Evolutionary conservation across 2,329 filamentous ascomycete species (phyloP), one percentile per base, ranked within the genome.

Genomic region (Trichoderma gracile): DNA sequence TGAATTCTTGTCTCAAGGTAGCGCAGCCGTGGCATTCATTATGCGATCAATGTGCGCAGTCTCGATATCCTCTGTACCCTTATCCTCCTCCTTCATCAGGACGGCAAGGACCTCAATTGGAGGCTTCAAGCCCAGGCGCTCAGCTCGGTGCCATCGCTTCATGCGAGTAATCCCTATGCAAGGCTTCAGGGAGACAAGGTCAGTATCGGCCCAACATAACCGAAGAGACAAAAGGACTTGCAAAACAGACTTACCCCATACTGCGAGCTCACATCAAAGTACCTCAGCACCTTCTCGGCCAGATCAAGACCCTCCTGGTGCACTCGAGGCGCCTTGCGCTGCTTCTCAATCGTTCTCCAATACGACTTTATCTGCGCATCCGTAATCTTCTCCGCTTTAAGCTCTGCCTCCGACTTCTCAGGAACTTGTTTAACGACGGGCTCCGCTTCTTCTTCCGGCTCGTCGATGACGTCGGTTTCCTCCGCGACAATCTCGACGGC

Each of bases 91-190:
- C 72, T 87, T 89, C 62, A 96, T 71, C 53, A 98, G 78, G 17
- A 98, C 90, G 0, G 93, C 91, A 5, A 98, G 82, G 3, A 97
- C 93, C 76, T 98, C 94, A 27, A 97, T 84, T 0, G 95, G 94
- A 1, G 95, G 95, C 38, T 89, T 84, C n/a, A 99, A 81, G 3
- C 89, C 89, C n/a, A 99, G 80, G 63, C 82, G 83, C 61, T 96
- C 84, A 5, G 95, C 95, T 52, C 95, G 87, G 73, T 91, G 86
- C 95, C 95, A 99, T 40, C 95, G 89, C 79, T 90, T 91, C 70
- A 90, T 79, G 54, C 95, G 87, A 43, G 87, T 79, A 59, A 94
- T 92, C 8, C 95, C 95, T 60, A 97, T 90, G 73, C 92, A 96
- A 1, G 95, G 95, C 92, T 96, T 66, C 40, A 46, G 17, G 33